phyloP scores from a whole-genome alignment of 805 yeast genomes.

The Danielia reshetovae region DNA sequence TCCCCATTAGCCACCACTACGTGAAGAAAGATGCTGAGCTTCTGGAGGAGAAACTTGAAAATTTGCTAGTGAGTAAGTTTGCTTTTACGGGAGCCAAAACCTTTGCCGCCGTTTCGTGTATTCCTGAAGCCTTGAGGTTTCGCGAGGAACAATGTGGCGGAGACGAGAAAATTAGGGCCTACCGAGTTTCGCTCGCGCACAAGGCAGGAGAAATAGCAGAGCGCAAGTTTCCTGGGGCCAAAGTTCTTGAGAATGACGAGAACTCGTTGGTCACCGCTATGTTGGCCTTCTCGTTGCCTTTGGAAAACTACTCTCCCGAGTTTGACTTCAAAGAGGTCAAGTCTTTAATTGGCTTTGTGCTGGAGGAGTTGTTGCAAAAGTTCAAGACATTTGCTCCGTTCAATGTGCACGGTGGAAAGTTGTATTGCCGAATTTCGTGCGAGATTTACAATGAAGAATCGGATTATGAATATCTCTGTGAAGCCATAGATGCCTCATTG shows the following conservation, averaged over 20 bases:
- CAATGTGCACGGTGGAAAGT: slow-evolving; percentile 29
- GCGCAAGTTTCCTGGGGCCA: slow-evolving; percentile 29
- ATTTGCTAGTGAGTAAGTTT: slow-evolving; percentile 42
- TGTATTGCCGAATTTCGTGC: slow-evolving; percentile 47
- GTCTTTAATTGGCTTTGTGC: neutral
- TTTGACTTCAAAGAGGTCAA: neutral
- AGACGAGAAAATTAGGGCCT: slow-evolving; percentile 44
- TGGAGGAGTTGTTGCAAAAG: slow-evolving; percentile 1
- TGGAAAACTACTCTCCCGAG: slow-evolving; percentile 3
- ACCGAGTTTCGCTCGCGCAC: slow-evolving; percentile 42
- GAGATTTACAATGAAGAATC: slow-evolving; percentile 52
- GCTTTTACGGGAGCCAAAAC: slow-evolving; percentile 46
- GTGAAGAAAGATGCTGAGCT: slow-evolving; percentile 26
- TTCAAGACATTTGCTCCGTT: slow-evolving; percentile 44
- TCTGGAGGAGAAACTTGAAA: slow-evolving; percentile 13
- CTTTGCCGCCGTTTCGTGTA: slow-evolving; percentile 37
- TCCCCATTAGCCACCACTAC: slow-evolving; percentile 52
- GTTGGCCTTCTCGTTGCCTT: slow-evolving; percentile 39
- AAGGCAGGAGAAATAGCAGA: slow-evolving; percentile 38
- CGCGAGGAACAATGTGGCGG: slow-evolving; percentile 55
- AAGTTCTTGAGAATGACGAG: slow-evolving; percentile 29
- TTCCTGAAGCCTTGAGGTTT: slow-evolving; percentile 49
- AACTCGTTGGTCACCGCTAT: slow-evolving; percentile 34
- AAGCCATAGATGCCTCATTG: too few species aligned
- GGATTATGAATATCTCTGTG: slow-evolving; percentile 46